phyloP scores from a whole-genome alignment of 192 early-diverging fungal genomes.

The Coemansia sp. region DNA sequence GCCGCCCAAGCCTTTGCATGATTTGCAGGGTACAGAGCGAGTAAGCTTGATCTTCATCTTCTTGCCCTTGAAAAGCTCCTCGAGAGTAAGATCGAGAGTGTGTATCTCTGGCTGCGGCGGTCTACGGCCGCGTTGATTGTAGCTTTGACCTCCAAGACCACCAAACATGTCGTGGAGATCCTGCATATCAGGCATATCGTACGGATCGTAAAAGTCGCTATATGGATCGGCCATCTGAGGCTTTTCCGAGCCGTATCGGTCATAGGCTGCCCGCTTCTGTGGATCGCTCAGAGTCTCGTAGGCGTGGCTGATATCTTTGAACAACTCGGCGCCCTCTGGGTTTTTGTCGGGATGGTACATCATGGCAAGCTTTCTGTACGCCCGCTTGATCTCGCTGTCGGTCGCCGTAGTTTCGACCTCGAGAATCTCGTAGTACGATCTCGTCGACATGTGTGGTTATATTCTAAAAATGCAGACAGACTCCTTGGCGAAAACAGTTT shows the following conservation, averaged over 20 bases:
- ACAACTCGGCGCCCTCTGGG: constrained; percentile 69
- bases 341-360: constrained; percentile 66
- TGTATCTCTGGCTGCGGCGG: constrained; percentile 20
- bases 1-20: constrained; percentile 48
- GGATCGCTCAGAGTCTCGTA: constrained; percentile 76
- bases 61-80: constrained; percentile 74
- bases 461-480: neutral
- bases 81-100: constrained; percentile 61
- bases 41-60: constrained; percentile 59
- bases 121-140: constrained; percentile 3
- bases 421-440: constrained; percentile 50
- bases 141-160: neutral
- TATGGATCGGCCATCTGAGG: constrained; percentile 47
- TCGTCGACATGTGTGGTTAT: constrained; percentile 26
- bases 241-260: constrained; percentile 62
- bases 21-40: constrained; percentile 39
- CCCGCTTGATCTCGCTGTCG: constrained; percentile 51
- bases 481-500: neutral
- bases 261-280: constrained; percentile 66
- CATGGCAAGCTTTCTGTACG: constrained; percentile 62
- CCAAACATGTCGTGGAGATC: constrained; percentile 19
- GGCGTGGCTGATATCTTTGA: constrained; percentile 82
- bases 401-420: constrained; percentile 42
- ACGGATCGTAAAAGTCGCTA: constrained; percentile 12
- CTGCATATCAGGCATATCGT: constrained; percentile 20